Conservation (phyloP, 2,329 filamentous ascomycete species). For the Talaromyces sp. region DNA sequence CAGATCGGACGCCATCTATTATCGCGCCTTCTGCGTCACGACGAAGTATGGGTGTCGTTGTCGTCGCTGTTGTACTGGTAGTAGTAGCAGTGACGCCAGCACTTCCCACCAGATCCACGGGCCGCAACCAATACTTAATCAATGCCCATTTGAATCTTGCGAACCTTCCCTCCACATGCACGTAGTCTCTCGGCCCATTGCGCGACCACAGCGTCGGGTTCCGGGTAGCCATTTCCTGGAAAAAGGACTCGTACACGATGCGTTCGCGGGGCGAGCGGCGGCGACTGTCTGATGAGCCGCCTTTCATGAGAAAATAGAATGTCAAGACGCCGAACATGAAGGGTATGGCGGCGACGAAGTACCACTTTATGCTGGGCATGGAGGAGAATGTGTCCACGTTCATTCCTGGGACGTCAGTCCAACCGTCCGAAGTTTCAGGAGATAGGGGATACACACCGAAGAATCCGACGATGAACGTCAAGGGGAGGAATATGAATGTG, state of each 20-base stretch:
- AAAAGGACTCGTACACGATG: slow-evolving; percentile 51
- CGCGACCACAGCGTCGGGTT: slow-evolving; percentile 50
- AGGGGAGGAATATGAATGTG: slow-evolving; percentile 41
- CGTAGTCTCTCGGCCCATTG: slow-evolving; percentile 41
- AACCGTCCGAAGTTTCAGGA: slow-evolving; percentile 40
- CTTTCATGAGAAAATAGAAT: slow-evolving; percentile 49
- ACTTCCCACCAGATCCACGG: slow-evolving; percentile 34
- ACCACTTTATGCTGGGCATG: slow-evolving; percentile 48
- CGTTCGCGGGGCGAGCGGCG: slow-evolving; percentile 46
- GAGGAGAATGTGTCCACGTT: slow-evolving; percentile 47
- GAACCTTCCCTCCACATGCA: slow-evolving; percentile 39
- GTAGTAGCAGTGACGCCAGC: not conserved
- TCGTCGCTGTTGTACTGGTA: not conserved
- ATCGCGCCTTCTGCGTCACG: not conserved
- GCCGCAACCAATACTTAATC: slow-evolving; percentile 46
- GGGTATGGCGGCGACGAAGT: slow-evolving; percentile 46
- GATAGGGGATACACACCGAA: slow-evolving; percentile 26
- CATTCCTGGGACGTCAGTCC: slow-evolving; percentile 28
- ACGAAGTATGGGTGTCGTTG: not conserved
- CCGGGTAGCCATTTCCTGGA: slow-evolving; percentile 44
- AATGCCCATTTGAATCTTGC: slow-evolving; percentile 48
- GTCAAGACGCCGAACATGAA: slow-evolving; percentile 47
- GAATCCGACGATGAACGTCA: slow-evolving; percentile 50
- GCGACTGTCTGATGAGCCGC: slow-evolving; percentile 37
- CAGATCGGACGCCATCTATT: not conserved